Percentiles rank a stretch among this genome's conserved stretches.
phyloP scores from a whole-genome alignment of 2,329 filamentous ascomycete species.

The Colletotrichum paranaense region DNA sequence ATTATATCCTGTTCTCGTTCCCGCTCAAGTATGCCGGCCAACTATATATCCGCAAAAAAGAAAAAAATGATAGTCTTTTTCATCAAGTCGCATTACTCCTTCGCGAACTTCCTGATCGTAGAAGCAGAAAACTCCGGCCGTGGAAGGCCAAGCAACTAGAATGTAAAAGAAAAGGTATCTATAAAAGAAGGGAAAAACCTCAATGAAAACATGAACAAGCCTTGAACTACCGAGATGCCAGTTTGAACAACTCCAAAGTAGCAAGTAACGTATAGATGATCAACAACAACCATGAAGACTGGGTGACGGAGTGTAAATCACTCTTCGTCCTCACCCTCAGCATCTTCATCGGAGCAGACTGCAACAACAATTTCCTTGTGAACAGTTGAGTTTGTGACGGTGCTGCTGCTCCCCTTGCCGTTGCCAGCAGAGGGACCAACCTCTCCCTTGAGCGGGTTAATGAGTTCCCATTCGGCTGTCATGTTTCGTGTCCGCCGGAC shows the following conservation, averaged over 20 bases:
- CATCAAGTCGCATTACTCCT: background rate
- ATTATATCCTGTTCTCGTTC: background rate
- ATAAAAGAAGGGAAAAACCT: background rate
- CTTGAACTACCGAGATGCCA: background rate
- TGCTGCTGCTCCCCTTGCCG: constrained; percentile 27
- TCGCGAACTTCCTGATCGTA: background rate
- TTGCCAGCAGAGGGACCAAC: constrained; percentile 33
- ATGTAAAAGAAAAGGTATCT: constrained; percentile 5
- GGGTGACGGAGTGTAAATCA: background rate
- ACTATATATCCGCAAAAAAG: background rate
- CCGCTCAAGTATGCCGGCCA: background rate
- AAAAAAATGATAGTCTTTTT: background rate
- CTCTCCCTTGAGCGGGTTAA: constrained; percentile 42
- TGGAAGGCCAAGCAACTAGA: background rate
- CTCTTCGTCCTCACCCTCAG: constrained; percentile 36
- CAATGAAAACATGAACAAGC: background rate
- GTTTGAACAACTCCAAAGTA: background rate
- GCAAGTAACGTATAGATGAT: background rate
- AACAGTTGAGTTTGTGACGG: background rate
- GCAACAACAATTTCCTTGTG: constrained; percentile 22
- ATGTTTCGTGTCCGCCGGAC: constrained; percentile 39
- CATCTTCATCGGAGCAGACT: constrained; percentile 30
- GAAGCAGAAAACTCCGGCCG: background rate
- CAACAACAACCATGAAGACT: background rate
- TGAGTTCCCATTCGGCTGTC: constrained; percentile 47